Evolutionary conservation across 1,284 basidiomycete genomes (phyloP).

Genomic region (Microbotryomycetes sp.): DNA sequence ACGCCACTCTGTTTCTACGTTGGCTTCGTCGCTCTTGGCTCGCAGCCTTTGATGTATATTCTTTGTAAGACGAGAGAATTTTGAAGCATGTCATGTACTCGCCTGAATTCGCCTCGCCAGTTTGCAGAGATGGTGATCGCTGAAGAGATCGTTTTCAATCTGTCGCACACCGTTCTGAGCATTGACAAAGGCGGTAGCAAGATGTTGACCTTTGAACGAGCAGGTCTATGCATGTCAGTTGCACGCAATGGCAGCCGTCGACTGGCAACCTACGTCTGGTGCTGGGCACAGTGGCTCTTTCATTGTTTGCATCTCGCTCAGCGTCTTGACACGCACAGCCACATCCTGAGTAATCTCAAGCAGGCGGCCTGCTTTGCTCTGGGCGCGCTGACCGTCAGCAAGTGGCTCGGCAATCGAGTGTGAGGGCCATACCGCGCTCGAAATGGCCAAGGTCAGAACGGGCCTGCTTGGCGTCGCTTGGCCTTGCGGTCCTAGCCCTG

Average conservation of each 20-base stretch:
- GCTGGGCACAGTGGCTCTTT: conserved; percentile 39
- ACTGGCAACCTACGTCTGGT: conserved; percentile 33
- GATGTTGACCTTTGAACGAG: conserved; percentile 32
- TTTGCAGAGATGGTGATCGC: conserved; percentile 23
- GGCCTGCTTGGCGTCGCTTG: conserved; percentile 30
- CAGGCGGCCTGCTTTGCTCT: conserved; percentile 29
- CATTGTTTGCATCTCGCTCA: conserved; percentile 36
- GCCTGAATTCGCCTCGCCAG: conserved; percentile 22
- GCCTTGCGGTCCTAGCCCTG: conserved; percentile 19
- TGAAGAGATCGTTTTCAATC: conserved; percentile 36
- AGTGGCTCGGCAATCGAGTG: neutral
- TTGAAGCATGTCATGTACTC: neutral
- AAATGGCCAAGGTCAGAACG: conserved; percentile 37
- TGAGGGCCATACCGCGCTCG: conserved; percentile 19
- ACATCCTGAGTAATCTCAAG: conserved; percentile 39
- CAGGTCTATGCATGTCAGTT: neutral
- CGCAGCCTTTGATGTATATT: conserved; percentile 6
- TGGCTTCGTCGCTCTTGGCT: conserved; percentile 30
- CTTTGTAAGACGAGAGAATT: neutral
- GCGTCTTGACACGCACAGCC: conserved; percentile 38
- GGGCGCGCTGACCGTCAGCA: neutral
- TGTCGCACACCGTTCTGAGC: conserved; percentile 37
- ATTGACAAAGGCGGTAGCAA: conserved; percentile 35
- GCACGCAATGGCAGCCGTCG: neutral
- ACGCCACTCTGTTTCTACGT: conserved; percentile 38